Conservation (phyloP, 208 protist genomes). For the Balamuthia mandrillaris region DNA sequence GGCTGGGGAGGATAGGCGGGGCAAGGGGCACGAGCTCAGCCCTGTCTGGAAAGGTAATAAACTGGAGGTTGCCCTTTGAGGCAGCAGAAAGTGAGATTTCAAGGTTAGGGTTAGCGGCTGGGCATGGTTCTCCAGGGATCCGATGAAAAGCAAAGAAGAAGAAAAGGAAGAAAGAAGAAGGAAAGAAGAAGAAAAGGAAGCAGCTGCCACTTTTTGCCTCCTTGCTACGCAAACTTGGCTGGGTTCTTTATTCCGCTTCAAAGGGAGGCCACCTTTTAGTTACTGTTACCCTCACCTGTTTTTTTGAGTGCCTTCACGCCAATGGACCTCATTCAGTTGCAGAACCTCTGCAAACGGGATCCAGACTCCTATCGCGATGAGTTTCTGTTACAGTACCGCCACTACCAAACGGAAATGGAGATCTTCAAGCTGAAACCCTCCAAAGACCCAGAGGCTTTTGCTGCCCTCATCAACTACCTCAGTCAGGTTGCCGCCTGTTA, state of each 20-base stretch:
- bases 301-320: neutral
- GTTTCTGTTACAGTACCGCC: slow-evolving; percentile 87
- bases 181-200: neutral
- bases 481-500: slow-evolving; percentile 53
- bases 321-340: slow-evolving; percentile 84
- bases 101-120: neutral
- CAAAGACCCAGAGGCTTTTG: slow-evolving; percentile 51
- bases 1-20: too few relatives aligned
- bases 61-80: neutral
- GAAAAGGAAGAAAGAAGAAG: neutral
- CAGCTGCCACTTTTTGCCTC: too few relatives aligned
- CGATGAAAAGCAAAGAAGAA: neutral
- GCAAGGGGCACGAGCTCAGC: too few relatives aligned
- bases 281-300: too few relatives aligned
- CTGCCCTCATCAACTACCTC: slow-evolving; percentile 63
- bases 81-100: neutral
- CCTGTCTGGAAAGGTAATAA: neutral
- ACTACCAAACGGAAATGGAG: slow-evolving; percentile 85
- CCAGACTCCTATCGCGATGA: slow-evolving; percentile 89
- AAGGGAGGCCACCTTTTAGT: too few relatives aligned
- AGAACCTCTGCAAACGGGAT: slow-evolving; percentile 91
- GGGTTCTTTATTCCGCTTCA: too few relatives aligned
- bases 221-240: too few relatives aligned
- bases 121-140: neutral
- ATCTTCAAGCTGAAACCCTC: slow-evolving; percentile 85